Conservation (phyloP, 768 basidiomycete species). For the Nidula microcarpa region DNA sequence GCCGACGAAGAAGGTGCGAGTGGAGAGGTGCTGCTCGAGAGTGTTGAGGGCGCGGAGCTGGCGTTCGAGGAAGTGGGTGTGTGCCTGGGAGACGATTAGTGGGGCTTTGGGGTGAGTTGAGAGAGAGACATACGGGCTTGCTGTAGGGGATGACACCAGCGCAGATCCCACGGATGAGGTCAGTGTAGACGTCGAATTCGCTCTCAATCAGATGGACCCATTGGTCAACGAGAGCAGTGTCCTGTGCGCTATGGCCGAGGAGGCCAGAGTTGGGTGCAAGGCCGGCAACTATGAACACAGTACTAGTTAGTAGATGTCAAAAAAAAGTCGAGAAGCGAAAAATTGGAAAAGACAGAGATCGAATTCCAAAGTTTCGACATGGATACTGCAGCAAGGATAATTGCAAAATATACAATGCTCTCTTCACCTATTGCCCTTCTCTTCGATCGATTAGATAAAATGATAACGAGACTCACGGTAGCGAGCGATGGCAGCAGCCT, state of each 20-base stretch:
- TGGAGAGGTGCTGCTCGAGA: slow-evolving; percentile 70
- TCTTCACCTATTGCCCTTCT: slow-evolving; percentile 29
- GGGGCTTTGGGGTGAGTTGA: slow-evolving; percentile 2
- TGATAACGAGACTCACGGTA: slow-evolving; percentile 69
- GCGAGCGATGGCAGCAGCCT: slow-evolving; percentile 76
- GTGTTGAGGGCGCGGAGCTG: slow-evolving; percentile 56
- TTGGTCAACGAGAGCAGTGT: slow-evolving; percentile 77
- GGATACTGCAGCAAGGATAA: slow-evolving; percentile 71
- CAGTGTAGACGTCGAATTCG: slow-evolving; percentile 47
- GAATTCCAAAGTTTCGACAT: slow-evolving; percentile 49
- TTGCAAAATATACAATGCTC: slow-evolving; percentile 39
- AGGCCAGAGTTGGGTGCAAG: slow-evolving; percentile 78
- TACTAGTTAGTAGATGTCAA: slow-evolving; percentile 5
- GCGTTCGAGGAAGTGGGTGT: slow-evolving; percentile 50
- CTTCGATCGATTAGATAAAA: slow-evolving; percentile 27
- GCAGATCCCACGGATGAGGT: slow-evolving; percentile 39
- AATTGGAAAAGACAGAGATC: slow-evolving; percentile 17
- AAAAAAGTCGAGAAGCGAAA: neutral
- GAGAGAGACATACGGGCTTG: slow-evolving; percentile 60
- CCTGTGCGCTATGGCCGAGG: slow-evolving; percentile 60
- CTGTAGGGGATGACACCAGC: slow-evolving; percentile 62
- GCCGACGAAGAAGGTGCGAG: slow-evolving; percentile 86
- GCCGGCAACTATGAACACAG: slow-evolving; percentile 55
- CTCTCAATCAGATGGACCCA: slow-evolving; percentile 77
- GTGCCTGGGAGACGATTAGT: slow-evolving; percentile 38